Evolutionary conservation across 1,139 yeast species (phyloP).

Genomic region (Lodderomyces orthopsilosis): DNA sequence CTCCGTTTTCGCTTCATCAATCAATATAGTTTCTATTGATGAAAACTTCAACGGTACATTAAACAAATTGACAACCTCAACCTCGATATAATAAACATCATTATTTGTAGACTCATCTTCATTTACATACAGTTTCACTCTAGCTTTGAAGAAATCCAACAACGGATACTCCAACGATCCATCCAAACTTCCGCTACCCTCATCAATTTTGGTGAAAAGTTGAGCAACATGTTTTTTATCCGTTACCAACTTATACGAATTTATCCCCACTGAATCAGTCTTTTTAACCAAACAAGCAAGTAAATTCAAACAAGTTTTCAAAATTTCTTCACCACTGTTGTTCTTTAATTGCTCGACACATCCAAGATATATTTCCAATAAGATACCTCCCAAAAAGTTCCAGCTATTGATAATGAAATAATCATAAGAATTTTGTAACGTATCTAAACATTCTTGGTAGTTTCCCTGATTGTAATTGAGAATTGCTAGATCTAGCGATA

Average conservation of each 20-base stretch:
- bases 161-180: constrained; percentile 23
- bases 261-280: constrained; percentile 25
- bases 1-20: constrained; percentile 15
- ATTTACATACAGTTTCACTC: constrained; percentile 25
- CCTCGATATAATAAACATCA: constrained; percentile 24
- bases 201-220: constrained; percentile 22
- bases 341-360: constrained; percentile 54
- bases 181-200: constrained; percentile 19
- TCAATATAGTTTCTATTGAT: constrained; percentile 20
- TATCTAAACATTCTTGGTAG: constrained; percentile 58
- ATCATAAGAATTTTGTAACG: constrained; percentile 66
- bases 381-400: constrained; percentile 64
- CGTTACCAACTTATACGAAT: constrained; percentile 27
- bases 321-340: constrained; percentile 16
- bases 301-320: constrained; percentile 34
- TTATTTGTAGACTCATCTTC: constrained; percentile 18
- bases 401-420: constrained; percentile 70
- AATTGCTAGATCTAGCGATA: constrained; percentile 80
- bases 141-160: constrained; percentile 28
- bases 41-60: constrained; percentile 25
- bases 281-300: constrained; percentile 26
- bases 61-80: constrained; percentile 25
- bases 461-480: constrained; percentile 59
- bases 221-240: constrained; percentile 19
- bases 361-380: constrained; percentile 64